Evolutionary conservation across 2,329 filamentous ascomycete species (phyloP), one percentile per base, ranked within the genome.

Genomic region (Hortaea werneckii): DNA sequence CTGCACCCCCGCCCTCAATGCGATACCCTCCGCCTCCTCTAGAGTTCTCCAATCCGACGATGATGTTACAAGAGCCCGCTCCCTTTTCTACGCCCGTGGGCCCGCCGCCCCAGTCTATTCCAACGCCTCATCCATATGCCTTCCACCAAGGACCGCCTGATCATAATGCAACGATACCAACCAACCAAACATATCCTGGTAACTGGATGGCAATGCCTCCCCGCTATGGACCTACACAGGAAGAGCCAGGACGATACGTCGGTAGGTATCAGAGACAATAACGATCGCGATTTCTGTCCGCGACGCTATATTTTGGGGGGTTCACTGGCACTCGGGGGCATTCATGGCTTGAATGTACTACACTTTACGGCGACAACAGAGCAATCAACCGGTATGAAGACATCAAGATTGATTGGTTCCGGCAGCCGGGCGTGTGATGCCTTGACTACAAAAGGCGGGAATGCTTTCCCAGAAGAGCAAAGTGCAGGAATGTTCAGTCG

Each of bases 31-130:
- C 41, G 9, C 34, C 41, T 28, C 11, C 37, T 5, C 42, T 47
- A 27, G 42, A 48, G 13, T 30, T 42, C n/a, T 37, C 42, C 8
- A 41, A 29, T 30, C 13, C 44, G 1, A 13, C 37, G 5, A 38
- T 47, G 12, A 40, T 30, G 44, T 37, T 27, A 12, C 45, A 47
- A 11, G 20, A 43, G 5, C 8, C 35, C 5, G 45, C 28, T 27
- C 45, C 45, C 12, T 41, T 43, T 8, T 43, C 45, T 40, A 41
- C 45, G 9, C 45, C 45, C 7, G 41, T 43, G 4, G 26, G 11
- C 11, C 11, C 20, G 12, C 43, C 32, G 8, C 32, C 32, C n/a
- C 32, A 9, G 8, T n/a, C 32, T 35, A 9, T n/a, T 35, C 32
- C 32, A 35, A 9, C 29, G 26, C 29, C 44, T 10, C 13, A 37